Conservation (phyloP, 345 rosid species). For the Eucalyptus victrix region DNA sequence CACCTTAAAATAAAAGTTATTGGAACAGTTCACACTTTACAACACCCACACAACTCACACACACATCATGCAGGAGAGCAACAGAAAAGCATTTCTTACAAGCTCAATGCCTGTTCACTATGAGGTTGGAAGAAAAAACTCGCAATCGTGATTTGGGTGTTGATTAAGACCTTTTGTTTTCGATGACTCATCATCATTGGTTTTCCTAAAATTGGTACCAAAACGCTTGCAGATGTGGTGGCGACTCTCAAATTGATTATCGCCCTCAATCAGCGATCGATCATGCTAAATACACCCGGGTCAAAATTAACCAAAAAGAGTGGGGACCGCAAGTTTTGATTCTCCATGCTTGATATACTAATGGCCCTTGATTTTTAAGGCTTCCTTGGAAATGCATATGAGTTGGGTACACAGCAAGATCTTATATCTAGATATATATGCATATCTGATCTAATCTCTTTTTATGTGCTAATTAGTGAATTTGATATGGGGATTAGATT, state of each 20-base stretch:
- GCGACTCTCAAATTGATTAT: neutral
- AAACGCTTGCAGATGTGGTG: neutral
- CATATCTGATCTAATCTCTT: neutral
- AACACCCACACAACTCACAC: neutral
- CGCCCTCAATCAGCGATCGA: neutral
- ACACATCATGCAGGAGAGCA: neutral
- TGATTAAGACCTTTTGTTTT: neutral
- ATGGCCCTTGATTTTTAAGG: neutral
- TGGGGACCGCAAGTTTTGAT: neutral
- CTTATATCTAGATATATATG: neutral
- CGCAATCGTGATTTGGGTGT: neutral
- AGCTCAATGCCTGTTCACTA: neutral
- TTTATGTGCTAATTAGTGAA: neutral
- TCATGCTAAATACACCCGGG: neutral
- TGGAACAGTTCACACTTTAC: neutral
- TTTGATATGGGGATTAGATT: neutral
- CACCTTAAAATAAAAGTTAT: neutral
- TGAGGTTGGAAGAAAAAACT: neutral
- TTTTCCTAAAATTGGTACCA: neutral
- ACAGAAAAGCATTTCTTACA: neutral
- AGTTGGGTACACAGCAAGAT: neutral
- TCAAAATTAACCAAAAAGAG: neutral
- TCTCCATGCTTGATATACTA: neutral
- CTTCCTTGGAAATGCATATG: neutral
- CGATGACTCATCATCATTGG: neutral